A percentile compares a stretch with the other conserved stretches of the same genome.
Conservation (phyloP, 495 filamentous ascomycete species). For the Aspergillus coremiiformis region DNA sequence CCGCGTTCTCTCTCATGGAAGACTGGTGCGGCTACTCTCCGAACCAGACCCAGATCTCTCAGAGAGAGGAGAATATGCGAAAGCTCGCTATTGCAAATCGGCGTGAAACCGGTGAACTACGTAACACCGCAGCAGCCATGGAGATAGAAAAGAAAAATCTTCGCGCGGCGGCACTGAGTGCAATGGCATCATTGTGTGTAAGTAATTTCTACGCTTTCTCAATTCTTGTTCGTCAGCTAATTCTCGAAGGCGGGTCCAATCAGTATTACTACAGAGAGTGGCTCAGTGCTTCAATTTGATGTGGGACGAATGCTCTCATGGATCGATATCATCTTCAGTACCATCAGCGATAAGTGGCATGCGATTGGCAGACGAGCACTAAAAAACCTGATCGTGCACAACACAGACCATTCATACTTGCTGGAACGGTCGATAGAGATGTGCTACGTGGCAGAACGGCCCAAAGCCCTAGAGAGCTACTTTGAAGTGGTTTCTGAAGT, state of each 20-base stretch:
- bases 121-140: constrained; percentile 75
- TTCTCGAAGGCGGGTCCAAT: constrained; percentile 67
- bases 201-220: constrained; percentile 15
- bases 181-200: constrained; percentile 91
- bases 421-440: constrained; percentile 79
- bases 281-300: constrained; percentile 79
- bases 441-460: constrained; percentile 63
- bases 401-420: constrained; percentile 73
- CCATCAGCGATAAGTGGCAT: constrained; percentile 80
- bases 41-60: constrained; percentile 73
- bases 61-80: constrained; percentile 81
- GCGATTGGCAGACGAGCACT: constrained; percentile 85
- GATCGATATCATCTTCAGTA: constrained; percentile 91
- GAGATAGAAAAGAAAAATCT: constrained; percentile 94
- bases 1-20: constrained; percentile 92
- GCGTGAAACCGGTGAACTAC: constrained; percentile 59
- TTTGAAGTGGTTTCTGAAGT: constrained; percentile 89
- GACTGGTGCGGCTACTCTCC: constrained; percentile 98
- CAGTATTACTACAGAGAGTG: constrained; percentile 77
- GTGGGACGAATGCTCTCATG: constrained; percentile 85
- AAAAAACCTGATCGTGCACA: constrained; percentile 85
- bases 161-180: constrained; percentile 80
- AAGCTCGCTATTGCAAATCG: constrained; percentile 66
- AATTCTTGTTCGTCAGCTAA: constrained; percentile 1
- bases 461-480: constrained; percentile 88